phyloP scores from a whole-genome alignment of 139 green algal genomes.

The Auxenochlorella pyrenoidosa region DNA sequence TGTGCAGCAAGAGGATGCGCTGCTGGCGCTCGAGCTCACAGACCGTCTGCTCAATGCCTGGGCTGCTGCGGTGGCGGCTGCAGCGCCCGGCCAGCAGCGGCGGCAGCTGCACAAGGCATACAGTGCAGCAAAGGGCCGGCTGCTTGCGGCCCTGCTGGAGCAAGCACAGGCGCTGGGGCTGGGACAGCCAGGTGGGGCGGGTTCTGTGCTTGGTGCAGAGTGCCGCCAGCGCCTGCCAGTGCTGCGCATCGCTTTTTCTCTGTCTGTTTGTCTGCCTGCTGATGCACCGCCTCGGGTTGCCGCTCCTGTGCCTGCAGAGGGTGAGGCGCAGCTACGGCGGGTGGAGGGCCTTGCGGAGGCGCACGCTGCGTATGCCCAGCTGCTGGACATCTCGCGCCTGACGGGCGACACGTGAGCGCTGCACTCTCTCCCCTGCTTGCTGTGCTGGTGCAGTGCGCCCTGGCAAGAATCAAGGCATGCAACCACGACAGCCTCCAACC shows the following conservation, averaged over 20 bases:
- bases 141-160: conserved; percentile 20
- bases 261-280: neutral
- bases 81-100: conserved; percentile 5
- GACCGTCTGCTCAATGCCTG: conserved; percentile 21
- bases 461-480: too few relatives aligned
- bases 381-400: neutral
- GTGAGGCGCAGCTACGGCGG: neutral
- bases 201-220: neutral
- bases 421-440: neutral
- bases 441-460: too few relatives aligned
- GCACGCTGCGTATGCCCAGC: neutral
- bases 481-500: too few relatives aligned
- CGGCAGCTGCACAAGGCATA: neutral
- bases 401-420: neutral
- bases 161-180: neutral
- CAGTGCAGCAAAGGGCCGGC: neutral
- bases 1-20: neutral
- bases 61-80: neutral
- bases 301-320: neutral
- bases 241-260: neutral
- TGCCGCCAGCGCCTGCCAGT: neutral
- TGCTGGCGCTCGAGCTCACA: conserved; percentile 7
- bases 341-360: conserved; percentile 20
- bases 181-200: neutral
- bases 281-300: neutral